Base-by-base conservation (phyloP, 2,329 filamentous ascomycete species). In the Fusarium heterosporum region DNA sequence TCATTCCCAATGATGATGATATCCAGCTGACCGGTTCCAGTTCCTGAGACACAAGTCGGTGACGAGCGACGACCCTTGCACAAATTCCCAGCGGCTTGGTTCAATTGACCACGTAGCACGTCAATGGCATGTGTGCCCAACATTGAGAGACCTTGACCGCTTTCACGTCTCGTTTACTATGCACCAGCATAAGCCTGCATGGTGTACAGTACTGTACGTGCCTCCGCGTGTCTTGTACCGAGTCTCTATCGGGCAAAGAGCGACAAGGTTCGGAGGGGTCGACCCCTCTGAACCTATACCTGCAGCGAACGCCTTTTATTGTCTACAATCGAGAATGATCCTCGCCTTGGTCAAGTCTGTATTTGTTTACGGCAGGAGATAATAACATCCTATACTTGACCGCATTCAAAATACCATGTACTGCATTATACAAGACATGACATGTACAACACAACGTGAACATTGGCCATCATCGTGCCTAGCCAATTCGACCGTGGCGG, bases 1-100 rank as follows among this genome's bases (percentile, higher is more conserved):
- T 61, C 45, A 66, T 63, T 63, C 42, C 40, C 47, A 67, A 42
- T 38, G 29, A 50, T 41, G 34, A 55, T 40, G 58, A 41, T 63
- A 63, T 46, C 65, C 65, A 69, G 51, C 46, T 53, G 57, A 63
- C 66, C 53, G 57, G 66, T 60, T 60, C 51, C 57, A 66, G 57
- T 66, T 39, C 57, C 66, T 67, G 66, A 69, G 57, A 69, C 66
- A 61, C 28, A 55, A 54, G 19, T 52, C 49, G 38, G 41, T 41
- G 49, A 43, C 29, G 45, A 43, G 41, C 41, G 45, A 40, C 29
- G 41, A 43, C 39, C 30, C 34, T 57, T 49, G 46, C 13, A 25
- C 46, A 54, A 26, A 50, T 63, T 63, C 65, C 70, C 70, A 49
- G 64, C 55, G 53, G 32, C 64, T 54, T 63, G 69, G 69, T 71